These are phyloP conservation scores for Ensete ventricosum DNA, from an alignment of 176 grass and related monocot genomes.

Conservation along the genomic window DNA sequence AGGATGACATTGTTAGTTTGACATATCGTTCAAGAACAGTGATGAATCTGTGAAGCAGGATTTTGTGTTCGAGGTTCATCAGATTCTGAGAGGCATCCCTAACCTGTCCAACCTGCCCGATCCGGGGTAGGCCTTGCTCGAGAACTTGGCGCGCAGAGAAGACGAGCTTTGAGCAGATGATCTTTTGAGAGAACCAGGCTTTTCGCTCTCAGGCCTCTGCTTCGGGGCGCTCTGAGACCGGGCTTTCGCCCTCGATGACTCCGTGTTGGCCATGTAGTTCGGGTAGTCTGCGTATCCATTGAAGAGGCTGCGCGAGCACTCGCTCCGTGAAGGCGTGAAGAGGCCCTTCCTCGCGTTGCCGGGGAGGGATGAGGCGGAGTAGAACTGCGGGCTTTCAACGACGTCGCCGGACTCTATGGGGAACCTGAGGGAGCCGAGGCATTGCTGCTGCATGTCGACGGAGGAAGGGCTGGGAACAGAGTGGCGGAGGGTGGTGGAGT, in stretches of 20 bases:
- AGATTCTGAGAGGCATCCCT: slow-evolving; percentile 34
- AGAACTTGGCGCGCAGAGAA: slow-evolving; percentile 29
- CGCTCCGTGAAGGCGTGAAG: slow-evolving; percentile 76
- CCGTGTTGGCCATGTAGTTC: slow-evolving; percentile 94
- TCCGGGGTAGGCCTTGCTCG: slow-evolving; percentile 39
- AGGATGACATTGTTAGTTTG: neutral
- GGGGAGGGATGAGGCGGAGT: slow-evolving; percentile 50
- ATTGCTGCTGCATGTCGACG: slow-evolving; percentile 46
- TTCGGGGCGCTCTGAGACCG: slow-evolving; percentile 85
- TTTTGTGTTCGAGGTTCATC: neutral
- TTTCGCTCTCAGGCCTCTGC: slow-evolving; percentile 56
- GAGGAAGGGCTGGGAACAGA: slow-evolving; percentile 64
- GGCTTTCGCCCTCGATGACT: slow-evolving; percentile 78
- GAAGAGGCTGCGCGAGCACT: slow-evolving; percentile 59
- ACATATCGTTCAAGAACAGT: neutral
- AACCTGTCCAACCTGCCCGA: slow-evolving; percentile 32
- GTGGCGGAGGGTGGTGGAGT: slow-evolving; percentile 51
- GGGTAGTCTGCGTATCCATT: slow-evolving; percentile 76
- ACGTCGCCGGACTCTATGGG: slow-evolving; percentile 35
- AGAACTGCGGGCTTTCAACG: slow-evolving; percentile 73
- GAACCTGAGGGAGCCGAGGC: slow-evolving; percentile 39
- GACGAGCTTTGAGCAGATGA: slow-evolving; percentile 36
- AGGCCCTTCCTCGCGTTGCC: slow-evolving; percentile 45
- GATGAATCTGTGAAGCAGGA: slow-evolving; percentile 5
- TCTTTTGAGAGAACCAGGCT: slow-evolving; percentile 38